Percentiles rank a stretch among this genome's conserved stretches.
These are phyloP conservation scores for Pouteria campechiana DNA, from an alignment of 179 eudicot genomes.

Conservation along the genomic window DNA sequence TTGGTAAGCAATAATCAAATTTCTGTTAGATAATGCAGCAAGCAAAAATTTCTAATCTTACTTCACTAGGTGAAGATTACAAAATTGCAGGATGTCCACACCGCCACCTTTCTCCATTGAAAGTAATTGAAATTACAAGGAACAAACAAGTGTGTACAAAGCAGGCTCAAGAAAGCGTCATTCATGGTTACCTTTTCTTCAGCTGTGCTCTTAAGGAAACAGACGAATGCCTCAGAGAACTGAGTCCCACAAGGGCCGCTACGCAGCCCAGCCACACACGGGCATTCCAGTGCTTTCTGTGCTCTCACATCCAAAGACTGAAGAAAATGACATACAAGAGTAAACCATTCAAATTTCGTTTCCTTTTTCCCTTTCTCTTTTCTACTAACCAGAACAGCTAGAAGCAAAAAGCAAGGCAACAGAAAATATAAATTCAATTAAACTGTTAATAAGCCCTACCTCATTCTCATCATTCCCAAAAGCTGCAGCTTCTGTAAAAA, in stretches of 20 bases:
- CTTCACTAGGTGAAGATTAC: too few relatives aligned
- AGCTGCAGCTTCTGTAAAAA: slow-evolving; percentile 72
- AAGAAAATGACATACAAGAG: not conserved
- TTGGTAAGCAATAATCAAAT: too few relatives aligned
- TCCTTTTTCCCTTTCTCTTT: too few relatives aligned
- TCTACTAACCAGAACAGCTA: not conserved
- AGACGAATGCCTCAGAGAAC: slow-evolving; percentile 82
- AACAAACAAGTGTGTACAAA: too few relatives aligned
- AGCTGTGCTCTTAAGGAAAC: slow-evolving; percentile 84
- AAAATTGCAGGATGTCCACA: too few relatives aligned
- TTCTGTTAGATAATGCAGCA: too few relatives aligned
- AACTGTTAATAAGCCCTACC: slow-evolving; percentile 21
- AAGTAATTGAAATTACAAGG: too few relatives aligned
- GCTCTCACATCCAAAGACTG: slow-evolving; percentile 80
- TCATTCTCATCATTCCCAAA: slow-evolving; percentile 46
- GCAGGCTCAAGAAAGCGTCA: not conserved
- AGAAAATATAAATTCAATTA: slow-evolving; percentile 1
- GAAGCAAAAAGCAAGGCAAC: slow-evolving; percentile 10
- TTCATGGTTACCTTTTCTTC: slow-evolving; percentile 57
- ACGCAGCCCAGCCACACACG: slow-evolving; percentile 72
- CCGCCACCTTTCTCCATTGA: too few relatives aligned
- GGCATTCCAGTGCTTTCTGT: slow-evolving; percentile 79
- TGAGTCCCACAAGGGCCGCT: slow-evolving; percentile 76
- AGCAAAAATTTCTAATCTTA: too few relatives aligned
- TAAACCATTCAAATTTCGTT: not conserved